Conservation (phyloP, 805 yeast species). For the Barnettozyma californica region DNA sequence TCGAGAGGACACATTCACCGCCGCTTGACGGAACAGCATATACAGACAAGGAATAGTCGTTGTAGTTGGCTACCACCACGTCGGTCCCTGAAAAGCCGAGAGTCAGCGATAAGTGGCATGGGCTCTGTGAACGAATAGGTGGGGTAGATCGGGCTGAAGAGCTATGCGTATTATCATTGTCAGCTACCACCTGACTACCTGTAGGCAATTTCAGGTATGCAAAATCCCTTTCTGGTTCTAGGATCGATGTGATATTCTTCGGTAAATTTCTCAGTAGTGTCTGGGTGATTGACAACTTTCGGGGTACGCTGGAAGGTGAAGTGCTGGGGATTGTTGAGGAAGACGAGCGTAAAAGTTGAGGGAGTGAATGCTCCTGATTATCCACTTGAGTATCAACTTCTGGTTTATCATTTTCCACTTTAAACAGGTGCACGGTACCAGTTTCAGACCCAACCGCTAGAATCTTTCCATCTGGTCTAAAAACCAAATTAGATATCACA, state of each 20-base stretch:
- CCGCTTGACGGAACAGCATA: slow-evolving; percentile 58
- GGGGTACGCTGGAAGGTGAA: not conserved
- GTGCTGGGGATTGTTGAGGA: not conserved
- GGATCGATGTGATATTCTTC: slow-evolving; percentile 38
- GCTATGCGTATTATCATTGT: not conserved
- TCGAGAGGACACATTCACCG: slow-evolving; percentile 58
- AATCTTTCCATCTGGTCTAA: slow-evolving; percentile 43
- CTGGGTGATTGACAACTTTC: slow-evolving; percentile 24
- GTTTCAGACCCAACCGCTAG: slow-evolving; percentile 57
- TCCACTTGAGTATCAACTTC: not conserved
- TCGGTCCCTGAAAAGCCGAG: slow-evolving; percentile 20
- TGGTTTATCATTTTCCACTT: slow-evolving; percentile 27
- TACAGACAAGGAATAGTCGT: slow-evolving; percentile 47
- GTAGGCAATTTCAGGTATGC: slow-evolving; percentile 46
- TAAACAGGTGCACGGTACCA: slow-evolving; percentile 61
- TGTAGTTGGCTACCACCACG: slow-evolving; percentile 19
- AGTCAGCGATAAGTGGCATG: not conserved
- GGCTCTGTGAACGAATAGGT: slow-evolving; percentile 1
- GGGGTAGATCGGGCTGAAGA: not conserved
- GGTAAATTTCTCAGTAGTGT: slow-evolving; percentile 23
- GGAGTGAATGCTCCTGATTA: slow-evolving; percentile 8
- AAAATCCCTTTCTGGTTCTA: slow-evolving; percentile 64
- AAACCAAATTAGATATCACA: slow-evolving; percentile 45
- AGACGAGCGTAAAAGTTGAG: slow-evolving; percentile 12
- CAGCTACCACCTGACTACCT: not conserved